These are phyloP conservation scores for Penicillium goetzii DNA, from an alignment of 495 filamentous ascomycete genomes.

Conservation along the genomic window DNA sequence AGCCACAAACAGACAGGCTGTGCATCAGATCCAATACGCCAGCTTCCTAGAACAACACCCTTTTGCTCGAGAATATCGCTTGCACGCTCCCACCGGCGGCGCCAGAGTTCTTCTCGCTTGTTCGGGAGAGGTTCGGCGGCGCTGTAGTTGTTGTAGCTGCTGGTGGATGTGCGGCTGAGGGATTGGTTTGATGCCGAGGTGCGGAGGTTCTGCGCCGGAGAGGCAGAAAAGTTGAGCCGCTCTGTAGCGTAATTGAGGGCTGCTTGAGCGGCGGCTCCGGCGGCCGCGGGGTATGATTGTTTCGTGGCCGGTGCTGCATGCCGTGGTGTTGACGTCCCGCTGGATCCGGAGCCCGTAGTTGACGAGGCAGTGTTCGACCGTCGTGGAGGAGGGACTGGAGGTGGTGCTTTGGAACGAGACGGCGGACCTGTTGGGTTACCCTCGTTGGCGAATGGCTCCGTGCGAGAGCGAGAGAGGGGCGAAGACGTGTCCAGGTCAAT, in stretches of 20 bases:
- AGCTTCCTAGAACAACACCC: constrained; percentile 78
- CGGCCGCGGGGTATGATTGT: constrained; percentile 38
- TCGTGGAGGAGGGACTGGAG: constrained; percentile 44
- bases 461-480: constrained; percentile 20
- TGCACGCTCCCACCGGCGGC: constrained; percentile 74
- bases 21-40: constrained; percentile 85
- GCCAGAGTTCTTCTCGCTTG: constrained; percentile 86
- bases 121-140: constrained; percentile 46
- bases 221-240: constrained; percentile 31
- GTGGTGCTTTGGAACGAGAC: constrained; percentile 28
- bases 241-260: constrained; percentile 43
- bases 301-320: constrained; percentile 24
- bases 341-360: constrained; percentile 17
- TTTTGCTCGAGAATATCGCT: constrained; percentile 66
- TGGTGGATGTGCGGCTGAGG: constrained; percentile 19
- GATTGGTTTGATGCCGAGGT: constrained; percentile 37
- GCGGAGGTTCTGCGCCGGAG: constrained; percentile 26
- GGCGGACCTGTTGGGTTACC: background rate
- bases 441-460: constrained; percentile 17
- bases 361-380: constrained; percentile 39
- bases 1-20: constrained; percentile 58
- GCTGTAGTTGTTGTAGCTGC: constrained; percentile 13
- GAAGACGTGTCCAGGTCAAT: constrained; percentile 25
- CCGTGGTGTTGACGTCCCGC: constrained; percentile 19
- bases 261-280: constrained; percentile 37